Evolutionary conservation across 78 protist species (phyloP), one percentile per base, ranked within the genome.

Genomic region (Bodo saltans): DNA sequence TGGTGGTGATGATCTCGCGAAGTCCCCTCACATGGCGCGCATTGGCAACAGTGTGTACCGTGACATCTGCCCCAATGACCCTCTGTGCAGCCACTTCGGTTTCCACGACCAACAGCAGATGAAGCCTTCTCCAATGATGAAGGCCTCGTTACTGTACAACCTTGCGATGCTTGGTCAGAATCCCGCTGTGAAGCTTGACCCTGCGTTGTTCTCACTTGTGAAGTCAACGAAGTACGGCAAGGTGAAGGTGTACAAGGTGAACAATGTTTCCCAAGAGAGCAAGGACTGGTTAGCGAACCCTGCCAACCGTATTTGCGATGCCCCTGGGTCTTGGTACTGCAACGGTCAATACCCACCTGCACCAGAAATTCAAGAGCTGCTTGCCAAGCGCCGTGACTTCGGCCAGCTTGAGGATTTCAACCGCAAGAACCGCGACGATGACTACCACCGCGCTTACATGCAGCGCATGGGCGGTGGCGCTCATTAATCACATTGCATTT

Each of bases 11-110:
- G 99, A 98, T 83, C 93, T 98, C 87, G 94, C 92, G 88, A 98
- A 98, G 90, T 96, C 93, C 89, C 88, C 95, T 25, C 96, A 98
- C 98, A 96, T 98, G 98, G 97, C 96, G 38, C 89, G 99, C 35
- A 85, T 85, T 33, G 80, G 70, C 33, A n/a, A 75, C 21, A 38
- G 72, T 23, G 88, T 85, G 29, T 42, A 85, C 52, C 80, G 40
- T 3, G 70, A 71, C 40, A 30, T 85, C 42, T 72, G 37, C 28
- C 96, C 93, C 68, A 67, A 39, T 28, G 95, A 97, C 40, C 96
- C 92, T 69, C 78, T 83, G 86, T 83, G 60, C 60, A 23, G n/a
- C 60, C 8, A 47, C n/a, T 47, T 47, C 60, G 60, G 60, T 17
- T 47, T 47, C 60, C 60, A 17, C 17, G 60, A 8, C 60, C n/a